phyloP scores from a whole-genome alignment of 164 flowering plant species.

The Nymphaea thermarum region DNA sequence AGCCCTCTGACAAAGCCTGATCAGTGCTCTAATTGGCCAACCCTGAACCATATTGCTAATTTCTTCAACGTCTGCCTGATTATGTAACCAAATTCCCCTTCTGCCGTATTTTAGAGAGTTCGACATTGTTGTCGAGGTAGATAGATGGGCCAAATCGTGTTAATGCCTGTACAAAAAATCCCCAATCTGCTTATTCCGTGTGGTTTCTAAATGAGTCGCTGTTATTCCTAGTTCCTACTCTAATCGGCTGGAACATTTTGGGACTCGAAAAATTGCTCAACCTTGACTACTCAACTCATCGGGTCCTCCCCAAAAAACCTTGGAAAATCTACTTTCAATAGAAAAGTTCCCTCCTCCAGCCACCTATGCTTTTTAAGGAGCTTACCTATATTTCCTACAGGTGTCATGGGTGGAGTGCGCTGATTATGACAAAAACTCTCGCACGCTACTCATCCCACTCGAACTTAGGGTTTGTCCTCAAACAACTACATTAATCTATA shows the following conservation, averaged over 20 bases:
- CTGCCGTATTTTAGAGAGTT: background rate
- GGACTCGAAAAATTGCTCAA: slow-evolving; percentile 1
- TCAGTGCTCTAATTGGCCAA: background rate
- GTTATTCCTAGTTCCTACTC: background rate
- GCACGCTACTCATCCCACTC: no score
- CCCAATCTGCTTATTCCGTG: background rate
- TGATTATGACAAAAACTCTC: background rate
- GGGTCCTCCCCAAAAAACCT: background rate
- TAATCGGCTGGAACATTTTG: background rate
- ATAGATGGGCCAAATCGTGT: slow-evolving; percentile 1
- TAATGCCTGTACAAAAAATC: background rate
- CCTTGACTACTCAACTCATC: background rate
- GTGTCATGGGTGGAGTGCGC: background rate
- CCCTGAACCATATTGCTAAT: no score
- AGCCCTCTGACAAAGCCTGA: no score
- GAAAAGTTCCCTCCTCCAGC: background rate
- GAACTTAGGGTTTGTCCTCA: no score
- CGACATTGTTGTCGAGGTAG: background rate
- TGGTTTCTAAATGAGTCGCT: slow-evolving; percentile 3
- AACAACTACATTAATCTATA: no score
- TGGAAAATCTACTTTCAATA: slow-evolving; percentile 2
- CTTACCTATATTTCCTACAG: background rate
- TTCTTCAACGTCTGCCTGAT: slow-evolving; percentile 1
- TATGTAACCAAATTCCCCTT: background rate
- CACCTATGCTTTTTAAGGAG: background rate